Evolutionary conservation across 345 rosid species (phyloP).

Genomic region (Populus tremula): DNA sequence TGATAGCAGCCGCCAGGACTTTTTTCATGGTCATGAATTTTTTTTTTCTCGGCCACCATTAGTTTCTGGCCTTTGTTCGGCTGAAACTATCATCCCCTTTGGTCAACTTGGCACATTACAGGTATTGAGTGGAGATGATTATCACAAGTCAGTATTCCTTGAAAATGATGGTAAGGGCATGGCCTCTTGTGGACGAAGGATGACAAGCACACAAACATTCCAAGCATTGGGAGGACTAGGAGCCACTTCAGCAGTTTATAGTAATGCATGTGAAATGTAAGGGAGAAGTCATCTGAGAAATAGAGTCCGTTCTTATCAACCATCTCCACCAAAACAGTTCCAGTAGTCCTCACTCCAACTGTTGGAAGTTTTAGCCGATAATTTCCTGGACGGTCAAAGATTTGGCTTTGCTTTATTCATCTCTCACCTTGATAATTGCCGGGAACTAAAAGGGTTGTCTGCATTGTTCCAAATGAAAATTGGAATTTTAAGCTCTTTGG

Average conservation of each 20-base stretch:
- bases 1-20: background rate
- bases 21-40: background rate
- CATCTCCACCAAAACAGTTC: conserved; percentile 94
- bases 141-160: conserved; percentile 73
- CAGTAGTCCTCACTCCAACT: conserved; percentile 86
- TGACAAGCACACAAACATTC: conserved; percentile 86
- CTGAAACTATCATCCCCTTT: conserved; percentile 1
- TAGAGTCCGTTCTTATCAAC: conserved; percentile 84
- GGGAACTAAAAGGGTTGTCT: conserved; percentile 89
- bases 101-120: background rate
- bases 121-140: background rate
- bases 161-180: conserved; percentile 90
- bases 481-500: background rate
- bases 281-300: conserved; percentile 93
- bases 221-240: conserved; percentile 93
- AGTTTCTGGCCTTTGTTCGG: conserved; percentile 3
- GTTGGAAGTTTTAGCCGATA: conserved; percentile 80
- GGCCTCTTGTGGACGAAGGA: conserved; percentile 90
- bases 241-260: conserved; percentile 97
- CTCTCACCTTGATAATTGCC: conserved; percentile 95
- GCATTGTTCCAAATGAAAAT: conserved; percentile 26
- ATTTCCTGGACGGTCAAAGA: conserved; percentile 67
- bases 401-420: conserved; percentile 63
- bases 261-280: conserved; percentile 97
- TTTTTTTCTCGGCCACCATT: background rate